Conservation (phyloP, 176 grass and related monocot genomes). For the Lolium multiflorum region DNA sequence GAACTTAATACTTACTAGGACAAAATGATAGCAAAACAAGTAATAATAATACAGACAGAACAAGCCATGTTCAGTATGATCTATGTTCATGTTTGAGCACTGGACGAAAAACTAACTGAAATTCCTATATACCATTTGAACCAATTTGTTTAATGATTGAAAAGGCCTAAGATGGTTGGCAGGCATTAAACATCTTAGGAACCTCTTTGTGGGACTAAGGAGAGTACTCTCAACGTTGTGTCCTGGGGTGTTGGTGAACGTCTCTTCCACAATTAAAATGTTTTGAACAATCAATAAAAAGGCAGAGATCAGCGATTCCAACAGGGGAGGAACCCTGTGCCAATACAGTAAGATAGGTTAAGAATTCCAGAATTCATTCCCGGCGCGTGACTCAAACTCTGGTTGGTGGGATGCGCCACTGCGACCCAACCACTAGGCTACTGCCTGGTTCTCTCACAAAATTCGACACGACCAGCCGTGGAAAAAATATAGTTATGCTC, state of each 20-base stretch:
- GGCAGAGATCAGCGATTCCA: too few species aligned
- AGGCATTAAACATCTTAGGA: background rate
- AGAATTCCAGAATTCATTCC: too few species aligned
- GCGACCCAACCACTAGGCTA: too few species aligned
- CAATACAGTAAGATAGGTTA: too few species aligned
- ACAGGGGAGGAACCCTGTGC: too few species aligned
- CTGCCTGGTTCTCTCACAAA: too few species aligned
- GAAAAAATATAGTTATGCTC: constrained; percentile 2
- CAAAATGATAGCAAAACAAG: background rate
- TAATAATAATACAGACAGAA: background rate
- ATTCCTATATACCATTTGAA: constrained; percentile 15
- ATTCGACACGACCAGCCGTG: background rate
- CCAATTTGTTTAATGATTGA: background rate
- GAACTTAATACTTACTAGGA: background rate
- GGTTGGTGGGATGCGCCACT: too few species aligned
- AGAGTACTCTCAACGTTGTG: background rate
- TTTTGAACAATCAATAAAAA: background rate
- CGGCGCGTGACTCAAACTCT: too few species aligned
- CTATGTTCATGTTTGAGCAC: constrained; percentile 20
- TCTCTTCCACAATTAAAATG: background rate
- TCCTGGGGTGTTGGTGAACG: background rate
- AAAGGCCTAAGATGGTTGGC: background rate
- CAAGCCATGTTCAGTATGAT: background rate
- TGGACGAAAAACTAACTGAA: constrained; percentile 28
- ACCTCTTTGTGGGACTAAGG: background rate